A percentile compares a stretch with the other conserved stretches of the same genome.
phyloP scores from a whole-genome alignment of 768 basidiomycete genomes.

The Amanita fuliginea region DNA sequence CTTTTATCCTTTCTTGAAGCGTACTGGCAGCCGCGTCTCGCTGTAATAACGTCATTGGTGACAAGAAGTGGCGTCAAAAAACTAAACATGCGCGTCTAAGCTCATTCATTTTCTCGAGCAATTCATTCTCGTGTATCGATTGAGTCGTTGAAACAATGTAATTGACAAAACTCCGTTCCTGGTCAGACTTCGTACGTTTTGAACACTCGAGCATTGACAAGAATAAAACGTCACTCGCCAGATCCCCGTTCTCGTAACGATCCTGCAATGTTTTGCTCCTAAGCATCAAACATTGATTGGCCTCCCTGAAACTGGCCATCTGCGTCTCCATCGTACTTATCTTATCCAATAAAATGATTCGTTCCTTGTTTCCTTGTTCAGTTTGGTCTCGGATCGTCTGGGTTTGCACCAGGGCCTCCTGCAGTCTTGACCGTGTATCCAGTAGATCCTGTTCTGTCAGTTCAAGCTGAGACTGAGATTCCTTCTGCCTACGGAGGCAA shows the following conservation, averaged over 20 bases:
- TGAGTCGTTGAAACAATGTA: conserved; percentile 32
- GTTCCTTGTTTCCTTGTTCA: conserved; percentile 8
- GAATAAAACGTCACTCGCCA: conserved; percentile 26
- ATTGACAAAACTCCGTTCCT: conserved; percentile 39
- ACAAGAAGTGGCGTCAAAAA: conserved; percentile 3
- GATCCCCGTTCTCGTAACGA: conserved; percentile 33
- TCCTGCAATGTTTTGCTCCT: conserved; percentile 15
- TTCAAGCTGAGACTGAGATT: conserved; percentile 7
- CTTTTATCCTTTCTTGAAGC: conserved; percentile 30
- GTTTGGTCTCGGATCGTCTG: background rate
- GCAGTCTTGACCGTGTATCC: background rate
- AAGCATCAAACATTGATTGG: conserved; percentile 1
- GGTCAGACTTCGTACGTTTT: conserved; percentile 24
- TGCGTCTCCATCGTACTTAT: background rate
- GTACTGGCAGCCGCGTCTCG: conserved; percentile 35
- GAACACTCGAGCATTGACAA: background rate
- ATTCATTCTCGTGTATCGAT: conserved; percentile 38
- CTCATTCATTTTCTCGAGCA: conserved; percentile 45
- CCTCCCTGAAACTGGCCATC: background rate
- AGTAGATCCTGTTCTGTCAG: conserved; percentile 7
- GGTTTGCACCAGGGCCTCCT: background rate
- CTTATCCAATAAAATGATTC: conserved; percentile 5
- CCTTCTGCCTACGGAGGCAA: background rate
- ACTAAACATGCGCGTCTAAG: conserved; percentile 33
- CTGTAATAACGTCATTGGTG: conserved; percentile 17